Conservation (phyloP, 2,329 filamentous ascomycete species). For the Monosporascus sp. region DNA sequence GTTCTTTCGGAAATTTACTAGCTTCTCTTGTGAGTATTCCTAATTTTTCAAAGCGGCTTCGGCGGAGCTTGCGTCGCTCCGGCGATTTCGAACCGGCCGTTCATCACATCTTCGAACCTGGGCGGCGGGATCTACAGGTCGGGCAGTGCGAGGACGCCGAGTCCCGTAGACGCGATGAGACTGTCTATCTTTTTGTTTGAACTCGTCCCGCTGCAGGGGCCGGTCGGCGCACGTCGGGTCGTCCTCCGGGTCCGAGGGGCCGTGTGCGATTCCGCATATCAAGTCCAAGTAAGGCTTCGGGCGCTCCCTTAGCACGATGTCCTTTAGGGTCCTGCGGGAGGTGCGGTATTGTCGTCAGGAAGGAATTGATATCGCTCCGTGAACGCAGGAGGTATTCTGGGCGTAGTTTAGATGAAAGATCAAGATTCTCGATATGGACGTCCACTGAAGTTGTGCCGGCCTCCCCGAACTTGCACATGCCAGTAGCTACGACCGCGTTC, state of each 20-base stretch:
- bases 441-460: conserved; percentile 20
- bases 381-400: conserved; percentile 19
- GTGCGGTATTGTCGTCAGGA: conserved; percentile 31
- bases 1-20: no score
- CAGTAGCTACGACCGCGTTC: conserved; percentile 15
- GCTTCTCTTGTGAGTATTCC: no score
- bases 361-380: conserved; percentile 25
- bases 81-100: conserved; percentile 17
- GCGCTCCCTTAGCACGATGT: conserved; percentile 10
- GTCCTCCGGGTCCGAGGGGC: conserved; percentile 14
- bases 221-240: conserved; percentile 23
- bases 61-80: conserved; percentile 3
- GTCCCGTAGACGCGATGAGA: conserved; percentile 23
- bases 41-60: not conserved
- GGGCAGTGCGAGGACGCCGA: conserved; percentile 29
- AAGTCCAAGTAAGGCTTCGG: conserved; percentile 14
- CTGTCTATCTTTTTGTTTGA: conserved; percentile 24
- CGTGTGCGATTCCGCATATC: conserved; percentile 17
- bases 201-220: conserved; percentile 17
- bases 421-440: conserved; percentile 20
- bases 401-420: conserved; percentile 18
- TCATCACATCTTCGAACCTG: conserved; percentile 24
- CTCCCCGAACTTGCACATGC: conserved; percentile 10
- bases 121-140: conserved; percentile 29
- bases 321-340: conserved; percentile 17